phyloP scores from a whole-genome alignment of 1,284 basidiomycete species.

The Cutaneotrichosporon daszewskae region DNA sequence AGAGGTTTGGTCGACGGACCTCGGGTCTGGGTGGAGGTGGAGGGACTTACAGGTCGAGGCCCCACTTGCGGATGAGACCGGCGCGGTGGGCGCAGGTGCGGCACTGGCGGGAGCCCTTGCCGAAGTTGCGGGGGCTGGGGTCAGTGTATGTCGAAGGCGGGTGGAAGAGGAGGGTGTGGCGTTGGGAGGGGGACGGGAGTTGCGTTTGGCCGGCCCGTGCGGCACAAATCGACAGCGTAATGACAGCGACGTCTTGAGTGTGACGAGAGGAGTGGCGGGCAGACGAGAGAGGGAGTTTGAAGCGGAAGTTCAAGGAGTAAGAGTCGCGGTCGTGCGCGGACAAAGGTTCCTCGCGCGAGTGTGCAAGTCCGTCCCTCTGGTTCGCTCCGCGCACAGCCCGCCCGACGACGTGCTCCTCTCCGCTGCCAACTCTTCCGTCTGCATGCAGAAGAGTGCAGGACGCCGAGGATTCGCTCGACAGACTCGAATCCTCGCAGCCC shows the following conservation, averaged over 20 bases:
- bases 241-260: no score
- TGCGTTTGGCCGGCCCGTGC: no score
- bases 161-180: not conserved
- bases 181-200: not conserved
- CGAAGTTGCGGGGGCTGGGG: conserved; percentile 77
- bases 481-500: not conserved
- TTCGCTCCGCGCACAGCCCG: not conserved
- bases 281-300: no score
- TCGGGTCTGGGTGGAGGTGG: conserved; percentile 15
- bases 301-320: no score
- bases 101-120: conserved; percentile 93
- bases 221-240: no score
- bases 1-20: conserved; percentile 84
- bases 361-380: not conserved
- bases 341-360: no score
- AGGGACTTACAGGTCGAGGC: not conserved
- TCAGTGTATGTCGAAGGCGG: conserved; percentile 1
- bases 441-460: no score
- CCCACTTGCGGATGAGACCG: conserved; percentile 68
- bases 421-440: no score
- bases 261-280: not conserved
- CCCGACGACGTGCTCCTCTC: no score
- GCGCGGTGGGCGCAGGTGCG: conserved; percentile 93
- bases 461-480: no score
- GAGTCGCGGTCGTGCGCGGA: no score